Conservation (phyloP, 148 eudicot species). For the Nyssa sinensis region DNA sequence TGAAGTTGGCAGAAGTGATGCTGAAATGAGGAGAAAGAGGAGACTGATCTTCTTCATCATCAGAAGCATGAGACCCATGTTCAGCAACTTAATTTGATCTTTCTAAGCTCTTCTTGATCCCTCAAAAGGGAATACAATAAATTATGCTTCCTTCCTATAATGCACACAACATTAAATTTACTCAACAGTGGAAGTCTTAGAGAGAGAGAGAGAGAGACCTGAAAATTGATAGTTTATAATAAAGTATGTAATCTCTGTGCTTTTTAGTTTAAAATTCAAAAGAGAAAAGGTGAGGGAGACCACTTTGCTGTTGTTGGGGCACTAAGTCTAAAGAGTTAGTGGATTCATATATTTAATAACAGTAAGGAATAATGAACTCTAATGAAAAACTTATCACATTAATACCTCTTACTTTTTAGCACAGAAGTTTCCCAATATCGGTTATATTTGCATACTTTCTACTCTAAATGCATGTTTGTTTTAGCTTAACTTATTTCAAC, state of each 20-base stretch:
- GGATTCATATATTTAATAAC: conserved; percentile 29
- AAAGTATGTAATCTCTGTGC: conserved; percentile 32
- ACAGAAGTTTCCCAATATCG: no score
- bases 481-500: no score
- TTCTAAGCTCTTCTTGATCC: neutral
- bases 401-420: conserved; percentile 10
- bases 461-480: no score
- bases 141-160: conserved; percentile 24
- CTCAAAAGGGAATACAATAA: conserved; percentile 13
- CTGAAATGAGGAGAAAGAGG: conserved; percentile 51
- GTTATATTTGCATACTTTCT: no score
- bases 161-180: conserved; percentile 24
- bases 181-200: conserved; percentile 8
- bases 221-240: conserved; percentile 27
- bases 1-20: conserved; percentile 50
- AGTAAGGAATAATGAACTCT: neutral
- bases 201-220: conserved; percentile 25
- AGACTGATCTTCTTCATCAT: conserved; percentile 47
- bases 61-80: conserved; percentile 42
- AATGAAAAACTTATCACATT: neutral
- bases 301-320: conserved; percentile 71
- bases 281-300: conserved; percentile 44
- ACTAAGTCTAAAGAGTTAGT: conserved; percentile 68
- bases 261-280: conserved; percentile 28
- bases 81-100: conserved; percentile 22